phyloP scores from a whole-genome alignment of 2,329 filamentous ascomycete genomes.

The Talaromyces sp. region DNA sequence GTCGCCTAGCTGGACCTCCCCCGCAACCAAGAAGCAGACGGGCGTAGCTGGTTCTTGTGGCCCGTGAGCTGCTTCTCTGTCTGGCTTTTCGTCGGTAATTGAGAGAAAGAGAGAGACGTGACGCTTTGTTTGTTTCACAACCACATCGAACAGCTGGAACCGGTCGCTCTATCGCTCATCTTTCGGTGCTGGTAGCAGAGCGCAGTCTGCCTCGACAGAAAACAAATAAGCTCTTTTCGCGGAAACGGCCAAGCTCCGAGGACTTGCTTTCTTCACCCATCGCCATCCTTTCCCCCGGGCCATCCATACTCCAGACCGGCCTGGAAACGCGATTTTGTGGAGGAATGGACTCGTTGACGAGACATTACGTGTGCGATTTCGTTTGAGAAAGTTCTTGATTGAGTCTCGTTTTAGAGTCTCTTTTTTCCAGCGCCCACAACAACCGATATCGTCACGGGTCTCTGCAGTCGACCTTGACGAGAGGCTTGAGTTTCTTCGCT shows the following conservation, averaged over 20 bases:
- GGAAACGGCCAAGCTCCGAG: neutral
- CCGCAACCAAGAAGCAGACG: neutral
- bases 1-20: neutral
- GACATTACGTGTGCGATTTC: conserved; percentile 3
- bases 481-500: neutral
- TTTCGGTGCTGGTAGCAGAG: neutral
- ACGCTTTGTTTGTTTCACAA: neutral
- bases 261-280: neutral
- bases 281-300: neutral
- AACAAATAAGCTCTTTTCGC: neutral
- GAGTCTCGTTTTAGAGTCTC: neutral
- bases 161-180: neutral
- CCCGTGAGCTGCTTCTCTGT: neutral
- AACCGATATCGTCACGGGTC: neutral
- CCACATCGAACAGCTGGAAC: neutral
- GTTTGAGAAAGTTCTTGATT: neutral
- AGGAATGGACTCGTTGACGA: conserved; percentile 8
- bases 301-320: neutral
- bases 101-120: neutral
- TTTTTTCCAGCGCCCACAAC: neutral
- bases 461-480: neutral
- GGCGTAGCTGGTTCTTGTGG: neutral
- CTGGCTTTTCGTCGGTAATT: neutral
- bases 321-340: neutral
- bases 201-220: neutral